A percentile compares a stretch with the other conserved stretches of the same genome.
Evolutionary conservation across 106 monocot genomes (phyloP).

Genomic region (Xerophyta viscosa): DNA sequence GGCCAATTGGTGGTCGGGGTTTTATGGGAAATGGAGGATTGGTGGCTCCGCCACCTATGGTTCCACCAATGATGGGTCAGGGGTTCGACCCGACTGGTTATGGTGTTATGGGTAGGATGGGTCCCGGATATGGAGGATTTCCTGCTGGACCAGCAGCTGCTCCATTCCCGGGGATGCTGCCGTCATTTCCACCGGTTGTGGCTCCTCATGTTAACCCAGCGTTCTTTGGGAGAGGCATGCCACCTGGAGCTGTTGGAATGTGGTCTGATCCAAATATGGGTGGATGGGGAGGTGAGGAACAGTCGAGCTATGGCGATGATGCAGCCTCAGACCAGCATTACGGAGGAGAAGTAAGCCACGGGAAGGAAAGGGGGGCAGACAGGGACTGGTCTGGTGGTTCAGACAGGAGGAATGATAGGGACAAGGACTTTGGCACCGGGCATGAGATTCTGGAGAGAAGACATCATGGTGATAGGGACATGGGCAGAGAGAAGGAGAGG

Average conservation of each 20-base stretch:
- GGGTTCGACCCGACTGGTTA: constrained; percentile 84
- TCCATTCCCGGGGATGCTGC: constrained; percentile 75
- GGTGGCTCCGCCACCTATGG: constrained; percentile 54
- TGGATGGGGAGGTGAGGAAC: constrained; percentile 75
- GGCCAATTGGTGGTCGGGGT: constrained; percentile 56
- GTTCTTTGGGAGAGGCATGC: constrained; percentile 83
- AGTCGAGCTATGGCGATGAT: constrained; percentile 87
- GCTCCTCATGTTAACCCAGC: constrained; percentile 89
- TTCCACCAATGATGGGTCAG: constrained; percentile 58
- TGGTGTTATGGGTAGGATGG: constrained; percentile 79
- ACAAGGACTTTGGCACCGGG: constrained; percentile 45
- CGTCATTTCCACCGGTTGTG: constrained; percentile 74
- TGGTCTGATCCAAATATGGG: constrained; percentile 73
- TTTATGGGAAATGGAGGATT: constrained; percentile 82
- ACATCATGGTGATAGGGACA: constrained; percentile 57
- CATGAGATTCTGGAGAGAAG: constrained; percentile 52
- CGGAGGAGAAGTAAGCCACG: constrained; percentile 62
- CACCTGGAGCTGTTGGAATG: constrained; percentile 56
- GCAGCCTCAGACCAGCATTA: constrained; percentile 85
- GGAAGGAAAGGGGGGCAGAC: constrained; percentile 53
- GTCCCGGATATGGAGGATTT: constrained; percentile 63
- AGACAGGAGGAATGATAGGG: constrained; percentile 65
- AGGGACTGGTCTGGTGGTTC: constrained; percentile 47
- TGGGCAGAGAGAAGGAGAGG: too few relatives aligned
- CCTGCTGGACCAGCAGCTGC: constrained; percentile 50